Evolutionary conservation across 2,329 filamentous ascomycete genomes (phyloP), one percentile per base, ranked within the genome.

Genomic region (Fusarium keratoplasticum): DNA sequence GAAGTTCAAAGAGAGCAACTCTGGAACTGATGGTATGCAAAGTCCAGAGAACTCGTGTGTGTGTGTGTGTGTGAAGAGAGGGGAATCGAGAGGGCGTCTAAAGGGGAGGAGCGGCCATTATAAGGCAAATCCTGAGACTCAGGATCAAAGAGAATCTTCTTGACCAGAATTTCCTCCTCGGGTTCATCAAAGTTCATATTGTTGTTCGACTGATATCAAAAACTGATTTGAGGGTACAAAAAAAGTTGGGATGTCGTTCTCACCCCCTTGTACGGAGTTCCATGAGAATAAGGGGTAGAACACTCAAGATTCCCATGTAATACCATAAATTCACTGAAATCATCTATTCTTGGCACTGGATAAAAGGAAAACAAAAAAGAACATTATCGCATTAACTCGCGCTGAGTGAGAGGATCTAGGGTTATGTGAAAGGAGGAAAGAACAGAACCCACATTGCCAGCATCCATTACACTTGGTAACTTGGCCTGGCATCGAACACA

Each of bases 201-300:
- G 0, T 0, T 6, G 42, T 47, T 27, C 22, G 1, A 18, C 4
- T 6, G 14, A 5, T 6, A 1, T 27, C 10, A 8, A 5, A 2
- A 18, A 8, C 5, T 25, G 42, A 25, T 47, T 27, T 11, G 8
- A 27, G 14, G 42, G 3, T 27, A 9, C 8, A 27, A 25, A 2
- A 47, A 6, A 6, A 6, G 5, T 5, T 18, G 42, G 6, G 14
- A 2, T 18, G 14, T 27, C 22, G 4, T 47, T 6, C 14, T 0
- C 4, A 18, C 22, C 14, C 42, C 22, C 10, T 5, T 27, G 22
- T 47, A 16, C 5, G 22, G 14, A 47, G 22, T 47, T 47, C 2
- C 20, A 5, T 10, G 42, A 18, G 5, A 25, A 18, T 10, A 1
- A 10, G 22, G 14, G 14, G 14, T 1, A 47, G 42, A 47, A 47